phyloP scores from a whole-genome alignment of 495 filamentous ascomycete genomes.

The Aspergillus asperescens region DNA sequence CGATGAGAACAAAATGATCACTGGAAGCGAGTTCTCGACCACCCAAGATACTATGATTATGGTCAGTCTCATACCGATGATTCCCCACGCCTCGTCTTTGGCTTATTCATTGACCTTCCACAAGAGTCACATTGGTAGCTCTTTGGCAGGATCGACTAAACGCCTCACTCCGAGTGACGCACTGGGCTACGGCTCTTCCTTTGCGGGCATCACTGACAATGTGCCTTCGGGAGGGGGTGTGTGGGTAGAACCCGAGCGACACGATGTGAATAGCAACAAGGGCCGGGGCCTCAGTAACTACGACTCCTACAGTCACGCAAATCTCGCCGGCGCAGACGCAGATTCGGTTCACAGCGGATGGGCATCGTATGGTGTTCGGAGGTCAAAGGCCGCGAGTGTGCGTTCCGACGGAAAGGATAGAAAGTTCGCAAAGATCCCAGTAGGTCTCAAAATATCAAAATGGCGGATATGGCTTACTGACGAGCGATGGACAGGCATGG shows the following conservation, averaged over 20 bases:
- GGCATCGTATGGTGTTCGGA: slow-evolving; percentile 6
- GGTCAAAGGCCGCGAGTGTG: background rate
- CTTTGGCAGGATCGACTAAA: slow-evolving; percentile 1
- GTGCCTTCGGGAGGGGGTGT: slow-evolving; percentile 17
- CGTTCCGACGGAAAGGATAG: background rate
- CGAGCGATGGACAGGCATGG: slow-evolving; percentile 12
- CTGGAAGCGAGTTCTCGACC: slow-evolving; percentile 9
- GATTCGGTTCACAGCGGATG: slow-evolving; percentile 14
- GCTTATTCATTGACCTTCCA: too few relatives aligned
- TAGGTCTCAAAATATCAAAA: background rate
- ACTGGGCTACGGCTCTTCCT: background rate
- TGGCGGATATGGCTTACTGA: background rate
- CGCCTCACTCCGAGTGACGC: background rate
- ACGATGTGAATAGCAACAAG: background rate
- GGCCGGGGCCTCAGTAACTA: slow-evolving; percentile 13
- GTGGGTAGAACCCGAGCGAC: slow-evolving; percentile 15
- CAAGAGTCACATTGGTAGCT: slow-evolving; percentile 10
- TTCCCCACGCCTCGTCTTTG: background rate
- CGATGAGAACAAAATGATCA: slow-evolving; percentile 18
- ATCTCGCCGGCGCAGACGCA: slow-evolving; percentile 1
- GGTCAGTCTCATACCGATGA: background rate
- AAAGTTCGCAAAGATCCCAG: slow-evolving; percentile 19
- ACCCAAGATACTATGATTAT: background rate
- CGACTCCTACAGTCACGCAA: slow-evolving; percentile 12
- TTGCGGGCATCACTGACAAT: slow-evolving; percentile 9